phyloP scores from a whole-genome alignment of 2,329 filamentous ascomycete genomes.

The Claviceps pusilla region DNA sequence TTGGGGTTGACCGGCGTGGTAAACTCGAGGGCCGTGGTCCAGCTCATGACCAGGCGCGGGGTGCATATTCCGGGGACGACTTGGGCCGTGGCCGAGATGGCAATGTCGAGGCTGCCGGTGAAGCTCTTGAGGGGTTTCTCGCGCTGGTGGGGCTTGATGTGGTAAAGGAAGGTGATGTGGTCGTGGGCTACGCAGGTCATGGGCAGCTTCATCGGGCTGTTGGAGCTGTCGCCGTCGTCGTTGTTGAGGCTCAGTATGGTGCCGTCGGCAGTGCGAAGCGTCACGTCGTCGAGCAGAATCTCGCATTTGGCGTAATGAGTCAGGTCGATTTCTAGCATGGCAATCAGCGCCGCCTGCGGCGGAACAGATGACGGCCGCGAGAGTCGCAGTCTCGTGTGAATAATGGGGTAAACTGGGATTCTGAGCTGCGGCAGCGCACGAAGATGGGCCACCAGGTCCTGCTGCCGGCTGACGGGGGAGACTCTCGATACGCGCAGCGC shows the following conservation, averaged over 20 bases:
- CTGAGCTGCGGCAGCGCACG: constrained; percentile 47
- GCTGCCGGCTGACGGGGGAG: constrained; percentile 47
- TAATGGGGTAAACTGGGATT: constrained; percentile 50
- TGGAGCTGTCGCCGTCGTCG: constrained; percentile 12
- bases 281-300: constrained; percentile 44
- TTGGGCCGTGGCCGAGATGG: constrained; percentile 44
- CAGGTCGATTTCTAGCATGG: constrained; percentile 59
- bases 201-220: constrained; percentile 32
- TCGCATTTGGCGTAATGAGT: constrained; percentile 54
- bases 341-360: constrained; percentile 46
- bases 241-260: constrained; percentile 42
- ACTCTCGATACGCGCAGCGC: constrained; percentile 62
- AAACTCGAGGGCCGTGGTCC: constrained; percentile 57
- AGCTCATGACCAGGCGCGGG: constrained; percentile 48
- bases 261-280: constrained; percentile 42
- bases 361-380: constrained; percentile 46
- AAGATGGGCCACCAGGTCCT: constrained; percentile 48
- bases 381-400: constrained; percentile 61
- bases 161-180: constrained; percentile 61
- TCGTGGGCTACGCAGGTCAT: constrained; percentile 54
- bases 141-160: constrained; percentile 38
- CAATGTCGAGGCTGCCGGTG: constrained; percentile 40
- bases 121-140: constrained; percentile 30
- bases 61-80: constrained; percentile 41
- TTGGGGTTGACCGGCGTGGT: constrained; percentile 48